These are phyloP conservation scores for Umbelopsis sp. DNA, from an alignment of 371 early-diverging fungal species.

Conservation along the genomic window DNA sequence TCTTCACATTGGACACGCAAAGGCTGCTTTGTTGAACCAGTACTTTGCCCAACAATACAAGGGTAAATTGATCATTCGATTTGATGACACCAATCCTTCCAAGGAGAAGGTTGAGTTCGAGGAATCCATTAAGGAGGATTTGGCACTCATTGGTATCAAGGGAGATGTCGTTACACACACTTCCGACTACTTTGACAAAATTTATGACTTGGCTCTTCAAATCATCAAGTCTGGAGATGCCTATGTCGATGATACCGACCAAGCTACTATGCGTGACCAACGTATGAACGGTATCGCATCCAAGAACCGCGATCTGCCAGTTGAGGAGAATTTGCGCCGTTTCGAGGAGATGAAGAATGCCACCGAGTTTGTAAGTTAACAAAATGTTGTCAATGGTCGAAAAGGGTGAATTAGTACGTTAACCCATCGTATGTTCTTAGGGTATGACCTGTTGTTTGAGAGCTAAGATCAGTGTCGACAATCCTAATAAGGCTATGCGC, in stretches of 20 bases:
- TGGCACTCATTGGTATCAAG: constrained; percentile 85
- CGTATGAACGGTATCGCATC: constrained; percentile 92
- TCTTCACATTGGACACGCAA: constrained; percentile 99
- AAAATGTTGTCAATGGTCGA: constrained; percentile 14
- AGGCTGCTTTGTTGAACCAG: constrained; percentile 98
- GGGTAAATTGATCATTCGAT: constrained; percentile 96
- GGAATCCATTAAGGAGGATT: constrained; percentile 93
- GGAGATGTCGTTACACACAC: constrained; percentile 88
- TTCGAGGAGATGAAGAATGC: constrained; percentile 96
- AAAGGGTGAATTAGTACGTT: not conserved
- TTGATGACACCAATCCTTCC: constrained; percentile 99
- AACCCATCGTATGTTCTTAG: constrained; percentile 28
- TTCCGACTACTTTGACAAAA: constrained; percentile 94
- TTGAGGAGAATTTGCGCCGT: constrained; percentile 91
- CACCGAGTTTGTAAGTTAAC: constrained; percentile 70
- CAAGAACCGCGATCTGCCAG: constrained; percentile 82
- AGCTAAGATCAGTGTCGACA: constrained; percentile 97
- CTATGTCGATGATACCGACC: constrained; percentile 97
- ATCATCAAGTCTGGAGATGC: constrained; percentile 95
- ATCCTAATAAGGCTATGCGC: constrained; percentile 96
- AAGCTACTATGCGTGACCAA: constrained; percentile 90
- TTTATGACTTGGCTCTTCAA: constrained; percentile 86
- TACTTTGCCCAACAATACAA: constrained; percentile 94
- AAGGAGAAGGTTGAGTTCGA: constrained; percentile 98
- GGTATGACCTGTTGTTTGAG: constrained; percentile 92